Percentiles rank a stretch among this genome's conserved stretches.
phyloP scores from a whole-genome alignment of 306 rosid genomes.

The Dalbergia cultrata region DNA sequence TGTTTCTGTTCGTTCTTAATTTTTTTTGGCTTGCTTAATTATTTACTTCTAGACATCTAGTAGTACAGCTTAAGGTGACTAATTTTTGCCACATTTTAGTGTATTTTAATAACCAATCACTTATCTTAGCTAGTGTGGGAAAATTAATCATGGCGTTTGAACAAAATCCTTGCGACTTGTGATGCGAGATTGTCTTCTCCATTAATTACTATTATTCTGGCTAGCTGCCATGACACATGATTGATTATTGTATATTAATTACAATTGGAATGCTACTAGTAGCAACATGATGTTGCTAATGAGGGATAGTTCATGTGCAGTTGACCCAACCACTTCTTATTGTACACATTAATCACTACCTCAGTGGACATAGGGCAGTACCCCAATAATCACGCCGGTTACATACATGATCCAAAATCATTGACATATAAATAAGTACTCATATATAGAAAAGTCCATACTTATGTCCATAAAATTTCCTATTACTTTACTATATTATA shows the following conservation, averaged over 20 bases:
- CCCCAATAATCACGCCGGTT: conserved; percentile 59
- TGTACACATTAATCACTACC: conserved; percentile 43
- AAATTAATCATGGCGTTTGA: not conserved
- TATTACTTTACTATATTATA: not conserved
- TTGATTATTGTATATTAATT: conserved; percentile 4
- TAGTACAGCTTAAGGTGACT: conserved; percentile 18
- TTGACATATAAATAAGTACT: not conserved
- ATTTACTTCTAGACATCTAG: conserved; percentile 5
- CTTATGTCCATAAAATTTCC: not conserved
- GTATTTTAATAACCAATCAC: conserved; percentile 12
- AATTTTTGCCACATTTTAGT: not conserved
- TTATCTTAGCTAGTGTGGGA: conserved; percentile 17
- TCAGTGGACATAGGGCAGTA: conserved; percentile 45
- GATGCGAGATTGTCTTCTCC: conserved; percentile 37
- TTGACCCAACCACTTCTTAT: conserved; percentile 63
- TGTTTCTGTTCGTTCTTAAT: not conserved
- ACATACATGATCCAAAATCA: conserved; percentile 40
- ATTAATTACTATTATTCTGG: not conserved
- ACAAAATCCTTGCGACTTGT: conserved; percentile 32
- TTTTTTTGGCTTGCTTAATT: conserved; percentile 23
- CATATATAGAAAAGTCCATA: not conserved
- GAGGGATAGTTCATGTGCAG: conserved; percentile 63
- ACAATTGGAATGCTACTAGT: not conserved
- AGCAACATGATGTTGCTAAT: conserved; percentile 34
- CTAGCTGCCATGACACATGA: not conserved